Conservation (phyloP, 495 filamentous ascomycete species). For the Aspergillus saccharolyticus region DNA sequence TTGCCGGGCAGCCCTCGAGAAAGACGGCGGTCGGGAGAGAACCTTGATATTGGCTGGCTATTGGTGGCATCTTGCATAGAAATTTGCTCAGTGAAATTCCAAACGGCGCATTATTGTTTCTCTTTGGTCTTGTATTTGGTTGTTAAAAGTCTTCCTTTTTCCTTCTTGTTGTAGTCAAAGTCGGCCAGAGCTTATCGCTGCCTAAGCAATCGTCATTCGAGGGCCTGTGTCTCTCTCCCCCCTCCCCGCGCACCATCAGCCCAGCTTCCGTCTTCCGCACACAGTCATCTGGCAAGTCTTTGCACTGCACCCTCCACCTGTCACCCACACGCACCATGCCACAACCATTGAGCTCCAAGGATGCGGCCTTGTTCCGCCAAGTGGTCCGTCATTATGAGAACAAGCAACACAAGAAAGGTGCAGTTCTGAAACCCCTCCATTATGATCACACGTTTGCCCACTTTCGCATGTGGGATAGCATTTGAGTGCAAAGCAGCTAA, state of each 20-base stretch:
- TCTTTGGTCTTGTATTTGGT: neutral
- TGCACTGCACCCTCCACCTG: conserved; percentile 18
- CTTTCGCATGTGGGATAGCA: conserved; percentile 11
- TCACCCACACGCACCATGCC: conserved; percentile 54
- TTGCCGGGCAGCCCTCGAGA: conserved; percentile 9
- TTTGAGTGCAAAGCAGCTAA: conserved; percentile 11
- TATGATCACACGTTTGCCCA: conserved; percentile 7
- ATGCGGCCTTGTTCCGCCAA: conserved; percentile 86
- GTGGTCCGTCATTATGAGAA: conserved; percentile 93
- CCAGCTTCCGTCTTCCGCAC: conserved; percentile 33
- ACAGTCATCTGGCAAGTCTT: conserved; percentile 20
- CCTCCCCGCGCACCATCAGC: conserved; percentile 40
- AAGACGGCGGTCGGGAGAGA: neutral
- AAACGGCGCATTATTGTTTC: conserved; percentile 3
- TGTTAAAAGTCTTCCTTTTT: neutral
- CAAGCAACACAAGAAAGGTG: conserved; percentile 97
- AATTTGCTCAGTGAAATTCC: conserved; percentile 1
- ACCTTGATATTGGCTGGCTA: neutral
- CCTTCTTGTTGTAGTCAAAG: conserved; percentile 7
- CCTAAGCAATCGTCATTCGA: conserved; percentile 8
- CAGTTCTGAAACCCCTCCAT: conserved; percentile 11
- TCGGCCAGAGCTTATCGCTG: conserved; percentile 23
- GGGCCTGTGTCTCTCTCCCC: conserved; percentile 1
- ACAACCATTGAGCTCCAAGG: conserved; percentile 82
- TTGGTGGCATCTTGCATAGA: neutral